Evolutionary conservation across 805 yeast genomes (phyloP).

Genomic region (Ogataea pini): DNA sequence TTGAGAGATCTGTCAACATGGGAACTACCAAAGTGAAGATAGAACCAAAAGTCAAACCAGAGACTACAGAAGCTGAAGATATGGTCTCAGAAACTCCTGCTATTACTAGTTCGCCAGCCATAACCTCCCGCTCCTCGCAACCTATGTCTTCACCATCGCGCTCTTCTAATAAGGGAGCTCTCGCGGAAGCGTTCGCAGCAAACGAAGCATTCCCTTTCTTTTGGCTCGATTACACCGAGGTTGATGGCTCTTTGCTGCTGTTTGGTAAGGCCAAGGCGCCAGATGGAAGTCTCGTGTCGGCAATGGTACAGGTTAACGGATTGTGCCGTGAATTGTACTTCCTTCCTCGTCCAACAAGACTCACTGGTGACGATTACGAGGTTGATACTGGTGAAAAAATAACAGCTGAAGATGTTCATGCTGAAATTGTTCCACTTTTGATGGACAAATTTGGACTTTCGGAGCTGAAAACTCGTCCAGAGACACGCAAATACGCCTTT

Average conservation of each 20-base stretch:
- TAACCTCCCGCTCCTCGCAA: constrained; percentile 7
- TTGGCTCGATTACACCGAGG: constrained; percentile 89
- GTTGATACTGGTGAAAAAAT: constrained; percentile 35
- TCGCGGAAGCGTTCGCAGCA: background rate
- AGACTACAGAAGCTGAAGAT: constrained; percentile 8
- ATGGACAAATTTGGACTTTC: constrained; percentile 62
- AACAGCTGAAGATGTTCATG: constrained; percentile 66
- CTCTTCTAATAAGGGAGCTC: background rate
- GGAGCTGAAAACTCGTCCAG: constrained; percentile 68
- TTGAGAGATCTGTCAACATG: constrained; percentile 45
- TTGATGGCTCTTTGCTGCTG: constrained; percentile 63
- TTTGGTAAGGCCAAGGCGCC: constrained; percentile 77
- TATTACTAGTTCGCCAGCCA: no score
- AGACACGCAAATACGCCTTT: constrained; percentile 80
- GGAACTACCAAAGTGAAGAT: constrained; percentile 27
- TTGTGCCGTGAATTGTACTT: constrained; percentile 72
- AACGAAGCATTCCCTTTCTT: constrained; percentile 47
- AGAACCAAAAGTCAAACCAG: constrained; percentile 8
- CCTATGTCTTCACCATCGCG: constrained; percentile 24
- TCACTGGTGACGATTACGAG: constrained; percentile 19
- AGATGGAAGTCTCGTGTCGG: constrained; percentile 63
- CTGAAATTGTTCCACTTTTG: constrained; percentile 70
- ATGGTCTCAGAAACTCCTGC: constrained; percentile 31
- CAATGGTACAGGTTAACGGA: constrained; percentile 73
- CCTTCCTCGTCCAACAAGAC: constrained; percentile 57